These are phyloP conservation scores for Pyrrhoderma noxium DNA, from an alignment of 1,284 basidiomycete genomes.

Conservation along the genomic window DNA sequence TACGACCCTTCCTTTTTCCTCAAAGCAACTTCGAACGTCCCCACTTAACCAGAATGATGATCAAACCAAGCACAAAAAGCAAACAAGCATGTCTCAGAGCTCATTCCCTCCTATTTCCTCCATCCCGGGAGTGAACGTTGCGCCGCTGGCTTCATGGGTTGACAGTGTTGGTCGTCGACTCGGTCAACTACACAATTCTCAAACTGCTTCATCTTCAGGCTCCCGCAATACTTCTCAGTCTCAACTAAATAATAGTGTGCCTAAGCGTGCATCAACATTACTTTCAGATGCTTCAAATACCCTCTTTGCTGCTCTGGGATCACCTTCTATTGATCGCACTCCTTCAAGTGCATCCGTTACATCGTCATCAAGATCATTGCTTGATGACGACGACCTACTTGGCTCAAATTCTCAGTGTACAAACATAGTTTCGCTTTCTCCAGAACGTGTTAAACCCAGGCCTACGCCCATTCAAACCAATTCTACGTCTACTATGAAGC, in stretches of 20 bases:
- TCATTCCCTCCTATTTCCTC: constrained; percentile 26
- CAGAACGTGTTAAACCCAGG: constrained; percentile 17
- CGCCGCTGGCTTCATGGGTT: constrained; percentile 42
- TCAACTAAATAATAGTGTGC: constrained; percentile 27
- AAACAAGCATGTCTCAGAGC: background rate
- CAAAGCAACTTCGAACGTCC: background rate
- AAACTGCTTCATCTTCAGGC: background rate
- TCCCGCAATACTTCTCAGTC: background rate
- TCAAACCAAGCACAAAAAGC: constrained; percentile 8
- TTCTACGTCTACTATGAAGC: constrained; percentile 15
- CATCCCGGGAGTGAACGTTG: constrained; percentile 25
- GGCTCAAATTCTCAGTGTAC: constrained; percentile 3
- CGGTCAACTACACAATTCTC: constrained; percentile 40
- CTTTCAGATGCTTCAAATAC: constrained; percentile 57
- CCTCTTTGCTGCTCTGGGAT: constrained; percentile 44
- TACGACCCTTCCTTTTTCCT: background rate
- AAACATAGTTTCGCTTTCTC: constrained; percentile 8
- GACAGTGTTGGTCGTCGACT: constrained; percentile 46
- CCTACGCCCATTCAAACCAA: constrained; percentile 9
- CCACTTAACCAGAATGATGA: background rate
- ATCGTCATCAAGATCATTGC: constrained; percentile 2
- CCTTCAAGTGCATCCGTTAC: background rate
- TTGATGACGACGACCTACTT: constrained; percentile 15
- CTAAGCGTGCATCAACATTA: constrained; percentile 59
- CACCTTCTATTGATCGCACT: constrained; percentile 21